Base-by-base conservation (phyloP, 1,284 basidiomycete genomes). In the Cronartium ribicola region DNA sequence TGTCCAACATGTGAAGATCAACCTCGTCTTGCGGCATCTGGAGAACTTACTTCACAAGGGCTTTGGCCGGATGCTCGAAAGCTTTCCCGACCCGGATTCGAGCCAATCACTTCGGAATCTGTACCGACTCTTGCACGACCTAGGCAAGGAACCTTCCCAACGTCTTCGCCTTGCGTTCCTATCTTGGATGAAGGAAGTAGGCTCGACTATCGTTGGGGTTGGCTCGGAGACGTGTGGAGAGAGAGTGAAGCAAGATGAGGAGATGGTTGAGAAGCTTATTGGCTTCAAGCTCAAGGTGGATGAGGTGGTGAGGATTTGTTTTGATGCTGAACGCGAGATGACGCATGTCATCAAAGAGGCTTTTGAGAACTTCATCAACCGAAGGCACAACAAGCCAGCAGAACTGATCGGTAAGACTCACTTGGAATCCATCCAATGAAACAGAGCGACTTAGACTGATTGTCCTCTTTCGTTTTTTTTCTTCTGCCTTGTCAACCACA, bases 341-440 rank as follows among this genome's bases (percentile, higher is more conserved):
- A 75, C 75, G 17, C 77, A 84, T 74, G 82, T 83, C 0, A 81
- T 85, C 48, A 80, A 84, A 51, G 89, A 91, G 75, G 90, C 89
- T 0, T 94, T 96, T 82, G 84, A 87, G n/a, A 83, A 81, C 13
- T 92, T 91, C 44, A 90, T 98, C 83, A 90, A 89, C 79, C 85
- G 86, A 36, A 86, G 94, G 29, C 87, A 88, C 70, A 90, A 89
- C 79, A 94, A 91, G 77, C 93, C 93, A 4, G 94, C 95, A 0
- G 94, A 97, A 82, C 89, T 94, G 86, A 90, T 96, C 74, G 83
- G 83, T 83, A 40, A 75, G 82, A n/a, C n/a, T 40, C 14, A 20
- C 5, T 10, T 2, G n/a, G n/a, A 2, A 10, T 20, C 7, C 29
- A 8, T 17, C 8, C 44, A 46, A 8, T 46, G 17, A 46, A 46